These are phyloP conservation scores for Pisolithus thermaeus DNA, from an alignment of 1,284 basidiomycete species.

Conservation along the genomic window DNA sequence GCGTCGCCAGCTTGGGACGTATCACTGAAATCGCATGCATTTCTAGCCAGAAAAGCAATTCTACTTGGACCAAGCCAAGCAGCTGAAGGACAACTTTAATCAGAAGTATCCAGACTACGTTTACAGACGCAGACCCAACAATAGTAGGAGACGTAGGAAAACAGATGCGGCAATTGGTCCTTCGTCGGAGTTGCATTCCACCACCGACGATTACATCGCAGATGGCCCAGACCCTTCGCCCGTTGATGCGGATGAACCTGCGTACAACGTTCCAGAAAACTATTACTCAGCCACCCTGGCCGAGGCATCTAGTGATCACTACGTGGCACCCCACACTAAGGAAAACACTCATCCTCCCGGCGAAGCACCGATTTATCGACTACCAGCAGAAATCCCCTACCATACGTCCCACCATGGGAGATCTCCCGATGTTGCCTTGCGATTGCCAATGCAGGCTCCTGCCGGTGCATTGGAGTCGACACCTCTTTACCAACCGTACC, in stretches of 20 bases:
- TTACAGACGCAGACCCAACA: conserved; percentile 77
- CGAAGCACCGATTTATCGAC: conserved; percentile 17
- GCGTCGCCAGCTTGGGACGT: conserved; percentile 5
- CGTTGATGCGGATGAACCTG: conserved; percentile 24
- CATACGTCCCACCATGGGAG: conserved; percentile 21
- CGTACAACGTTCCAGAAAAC: conserved; percentile 13
- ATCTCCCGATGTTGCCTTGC: conserved; percentile 20
- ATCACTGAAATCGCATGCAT: conserved; percentile 17
- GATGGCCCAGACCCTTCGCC: conserved; percentile 29
- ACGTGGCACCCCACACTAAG: conserved; percentile 15
- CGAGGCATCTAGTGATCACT: conserved; percentile 16
- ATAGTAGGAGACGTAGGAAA: conserved; percentile 66
- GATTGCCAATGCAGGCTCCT: conserved; percentile 18
- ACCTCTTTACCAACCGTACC: conserved; percentile 25
- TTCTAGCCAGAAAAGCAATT: conserved; percentile 72
- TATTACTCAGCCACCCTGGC: conserved; percentile 19
- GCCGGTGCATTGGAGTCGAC: conserved; percentile 23
- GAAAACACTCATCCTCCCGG: conserved; percentile 23
- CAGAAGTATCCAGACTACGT: conserved; percentile 83
- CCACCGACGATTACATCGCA: conserved; percentile 20
- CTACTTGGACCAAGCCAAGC: conserved; percentile 78
- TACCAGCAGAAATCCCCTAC: conserved; percentile 26
- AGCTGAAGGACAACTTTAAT: conserved; percentile 78
- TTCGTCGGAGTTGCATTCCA: conserved; percentile 18
- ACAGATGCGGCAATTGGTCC: conserved; percentile 33